Percentiles rank a stretch among this genome's conserved stretches.
These are phyloP conservation scores for Penicillium rolfsii DNA, from an alignment of 2,329 filamentous ascomycete genomes.

Conservation along the genomic window DNA sequence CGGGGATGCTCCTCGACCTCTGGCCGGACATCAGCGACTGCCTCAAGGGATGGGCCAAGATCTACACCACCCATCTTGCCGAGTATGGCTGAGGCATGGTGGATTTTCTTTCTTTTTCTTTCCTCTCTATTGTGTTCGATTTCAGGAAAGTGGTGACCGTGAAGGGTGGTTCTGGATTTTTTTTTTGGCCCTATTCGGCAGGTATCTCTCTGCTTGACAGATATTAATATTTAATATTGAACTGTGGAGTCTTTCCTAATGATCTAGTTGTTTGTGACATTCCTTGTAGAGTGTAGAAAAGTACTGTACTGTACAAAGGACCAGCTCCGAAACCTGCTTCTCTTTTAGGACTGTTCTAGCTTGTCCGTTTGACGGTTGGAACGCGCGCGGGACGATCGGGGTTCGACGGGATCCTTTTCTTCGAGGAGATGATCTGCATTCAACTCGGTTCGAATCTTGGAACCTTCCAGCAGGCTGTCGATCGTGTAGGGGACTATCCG, in stretches of 20 bases:
- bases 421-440: too few relatives aligned
- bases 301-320: too few relatives aligned
- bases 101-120: neutral
- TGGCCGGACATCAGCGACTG: constrained; percentile 43
- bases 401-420: too few relatives aligned
- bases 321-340: too few relatives aligned
- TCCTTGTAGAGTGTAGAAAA: neutral
- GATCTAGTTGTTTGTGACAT: neutral
- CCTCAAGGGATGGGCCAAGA: constrained; percentile 21
- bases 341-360: neutral
- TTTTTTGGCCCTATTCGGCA: neutral
- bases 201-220: neutral
- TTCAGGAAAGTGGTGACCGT: neutral
- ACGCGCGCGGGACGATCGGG: too few relatives aligned
- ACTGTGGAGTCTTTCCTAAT: neutral
- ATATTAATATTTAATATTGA: neutral
- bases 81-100: too few relatives aligned
- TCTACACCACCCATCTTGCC: neutral
- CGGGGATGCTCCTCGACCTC: constrained; percentile 38
- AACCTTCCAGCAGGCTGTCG: too few relatives aligned
- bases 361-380: neutral
- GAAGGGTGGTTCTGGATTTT: neutral
- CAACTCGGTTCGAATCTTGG: too few relatives aligned
- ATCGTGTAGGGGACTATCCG: too few relatives aligned
- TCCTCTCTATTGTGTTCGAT: neutral